Evolutionary conservation across 768 basidiomycete genomes (phyloP), one percentile per base, ranked within the genome.

Genomic region (Boletus subcaerulescens): DNA sequence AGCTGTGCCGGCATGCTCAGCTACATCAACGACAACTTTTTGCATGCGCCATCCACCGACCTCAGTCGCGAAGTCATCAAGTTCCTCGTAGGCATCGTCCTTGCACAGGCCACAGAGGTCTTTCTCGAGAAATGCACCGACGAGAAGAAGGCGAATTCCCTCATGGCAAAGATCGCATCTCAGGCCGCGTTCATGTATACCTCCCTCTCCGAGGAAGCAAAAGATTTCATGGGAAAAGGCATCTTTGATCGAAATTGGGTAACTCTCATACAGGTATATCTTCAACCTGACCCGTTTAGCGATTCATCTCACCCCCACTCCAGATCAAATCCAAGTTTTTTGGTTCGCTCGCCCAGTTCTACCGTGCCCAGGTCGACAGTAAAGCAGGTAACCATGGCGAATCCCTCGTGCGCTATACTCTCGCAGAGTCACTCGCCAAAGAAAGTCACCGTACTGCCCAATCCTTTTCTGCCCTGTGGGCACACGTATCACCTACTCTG

Each of bases 11-110:
- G 97, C 18, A 97, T 99, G 93, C 84, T 98, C 66, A 93, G 87
- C 7, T 99, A 98, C 70, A 94, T 99, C 77, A 98, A 98, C 75
- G 97, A 99, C 72, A 98, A 99, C 80, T 99, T 99, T 71, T 77
- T 99, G 0, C 97, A 99, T 64, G 97, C 96, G 0, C 97, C 97
- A 0, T 93, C 91, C 20, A 97, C 92, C 2, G 97, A 98, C 73
- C 82, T 98, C 43, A 89, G 87, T 64, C 81, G 93, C 18, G 96
- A 98, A 56, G 92, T 98, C 52, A 81, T 99, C 78, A 95, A 96
- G 71, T 91, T 96, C 61, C 77, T 97, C 38, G 85, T 93, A 2
- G 83, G 83, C n/a, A 56, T 96, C 61, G 93, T 94, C 67, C 77
- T 92, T 15, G 93, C 92, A 0, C 96, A 98, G 72, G 94, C 95